Percentiles rank a stretch among this genome's conserved stretches.
Conservation (phyloP, 768 basidiomycete genomes). For the Rhodotorula kratochvilovae region DNA sequence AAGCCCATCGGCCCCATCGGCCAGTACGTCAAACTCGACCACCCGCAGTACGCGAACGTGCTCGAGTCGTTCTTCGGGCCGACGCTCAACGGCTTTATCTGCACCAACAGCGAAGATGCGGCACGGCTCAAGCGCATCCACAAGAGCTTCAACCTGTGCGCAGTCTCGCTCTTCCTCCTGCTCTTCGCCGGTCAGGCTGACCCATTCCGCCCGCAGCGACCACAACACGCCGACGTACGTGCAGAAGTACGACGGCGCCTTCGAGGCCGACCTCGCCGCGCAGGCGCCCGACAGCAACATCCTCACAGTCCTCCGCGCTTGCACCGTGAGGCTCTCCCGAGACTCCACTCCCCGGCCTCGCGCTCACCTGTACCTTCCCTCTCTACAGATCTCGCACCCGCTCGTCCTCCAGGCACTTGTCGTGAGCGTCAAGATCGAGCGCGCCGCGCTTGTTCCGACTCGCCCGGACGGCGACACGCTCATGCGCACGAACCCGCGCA, state of each 20-base stretch:
- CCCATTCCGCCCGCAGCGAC: constrained; percentile 46
- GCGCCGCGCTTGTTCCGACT: constrained; percentile 59
- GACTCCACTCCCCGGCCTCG: not conserved
- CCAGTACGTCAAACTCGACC: constrained; percentile 65
- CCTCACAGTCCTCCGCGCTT: constrained; percentile 72
- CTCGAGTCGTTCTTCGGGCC: constrained; percentile 60
- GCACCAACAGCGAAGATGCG: constrained; percentile 67
- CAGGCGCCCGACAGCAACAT: constrained; percentile 54
- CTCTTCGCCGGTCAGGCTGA: not conserved
- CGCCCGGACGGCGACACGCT: constrained; percentile 63
- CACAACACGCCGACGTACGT: constrained; percentile 58
- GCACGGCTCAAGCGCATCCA: constrained; percentile 57
- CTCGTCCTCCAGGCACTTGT: constrained; percentile 76
- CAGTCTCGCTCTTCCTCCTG: not conserved
- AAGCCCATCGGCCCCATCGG: constrained; percentile 63
- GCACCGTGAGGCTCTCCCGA: constrained; percentile 58
- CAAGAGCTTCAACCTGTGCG: constrained; percentile 6
- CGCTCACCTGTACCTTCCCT: not conserved
- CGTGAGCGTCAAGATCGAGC: constrained; percentile 68
- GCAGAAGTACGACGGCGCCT: constrained; percentile 56
- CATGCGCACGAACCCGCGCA: constrained; percentile 30
- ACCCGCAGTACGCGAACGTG: constrained; percentile 64
- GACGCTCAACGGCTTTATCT: constrained; percentile 64
- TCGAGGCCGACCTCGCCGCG: constrained; percentile 69
- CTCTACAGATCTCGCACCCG: constrained; percentile 62